Percentiles rank a stretch among this genome's conserved stretches.
Evolutionary conservation across 331 rosid species (phyloP).

Genomic region (Quercus lobata): DNA sequence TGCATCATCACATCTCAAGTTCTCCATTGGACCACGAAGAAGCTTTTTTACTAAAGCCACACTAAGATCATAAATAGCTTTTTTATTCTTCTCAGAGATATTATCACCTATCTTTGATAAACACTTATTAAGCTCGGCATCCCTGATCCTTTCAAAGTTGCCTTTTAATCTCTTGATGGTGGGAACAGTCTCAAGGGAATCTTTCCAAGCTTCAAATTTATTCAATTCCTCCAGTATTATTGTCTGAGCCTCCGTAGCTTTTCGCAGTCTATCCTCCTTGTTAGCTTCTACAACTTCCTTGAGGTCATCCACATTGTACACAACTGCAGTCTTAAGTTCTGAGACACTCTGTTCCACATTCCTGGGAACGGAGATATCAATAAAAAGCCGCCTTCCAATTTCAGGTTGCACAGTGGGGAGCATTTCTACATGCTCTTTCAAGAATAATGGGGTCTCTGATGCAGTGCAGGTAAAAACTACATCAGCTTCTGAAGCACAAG

Average conservation of each 20-base stretch:
- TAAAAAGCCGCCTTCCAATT: constrained; percentile 45
- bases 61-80: constrained; percentile 76
- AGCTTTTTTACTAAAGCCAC: constrained; percentile 67
- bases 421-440: constrained; percentile 56
- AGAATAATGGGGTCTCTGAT: constrained; percentile 61
- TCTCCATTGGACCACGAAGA: constrained; percentile 92
- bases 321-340: constrained; percentile 48
- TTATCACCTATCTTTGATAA: constrained; percentile 68
- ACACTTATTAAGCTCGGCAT: constrained; percentile 75
- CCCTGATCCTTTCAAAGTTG: constrained; percentile 75
- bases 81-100: constrained; percentile 62
- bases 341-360: constrained; percentile 68
- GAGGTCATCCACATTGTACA: constrained; percentile 86
- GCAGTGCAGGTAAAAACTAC: constrained; percentile 83
- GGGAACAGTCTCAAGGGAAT: constrained; percentile 84
- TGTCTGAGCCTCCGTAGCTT: constrained; percentile 63
- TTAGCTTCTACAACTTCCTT: constrained; percentile 84
- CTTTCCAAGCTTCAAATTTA: constrained; percentile 81
- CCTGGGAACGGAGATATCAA: constrained; percentile 91
- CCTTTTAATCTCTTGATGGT: constrained; percentile 89
- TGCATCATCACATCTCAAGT: constrained; percentile 74
- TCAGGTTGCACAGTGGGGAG: constrained; percentile 47
- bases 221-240: constrained; percentile 61
- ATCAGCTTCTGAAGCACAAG: constrained; percentile 68
- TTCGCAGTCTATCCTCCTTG: constrained; percentile 73